Evolutionary conservation across 2,329 filamentous ascomycete genomes (phyloP).

Genomic region (Drechslerella coelobrocha): DNA sequence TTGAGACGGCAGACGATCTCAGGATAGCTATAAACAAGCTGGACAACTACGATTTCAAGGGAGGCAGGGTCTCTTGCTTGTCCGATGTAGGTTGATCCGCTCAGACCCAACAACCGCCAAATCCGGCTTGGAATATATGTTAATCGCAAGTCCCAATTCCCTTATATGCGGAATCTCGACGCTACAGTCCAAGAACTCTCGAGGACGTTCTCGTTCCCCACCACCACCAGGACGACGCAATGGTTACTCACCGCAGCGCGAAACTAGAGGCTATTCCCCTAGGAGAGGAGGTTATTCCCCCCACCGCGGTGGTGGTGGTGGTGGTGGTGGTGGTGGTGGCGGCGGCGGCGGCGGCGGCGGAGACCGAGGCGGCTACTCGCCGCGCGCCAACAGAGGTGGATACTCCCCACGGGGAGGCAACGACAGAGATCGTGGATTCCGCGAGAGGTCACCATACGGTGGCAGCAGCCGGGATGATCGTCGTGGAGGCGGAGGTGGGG

Average conservation of each 20-base stretch:
- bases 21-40: constrained; percentile 94
- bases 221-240: constrained; percentile 36
- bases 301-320: constrained; percentile 27
- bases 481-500: constrained; percentile 52
- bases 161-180: not conserved
- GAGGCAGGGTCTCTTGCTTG: constrained; percentile 80
- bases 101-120: constrained; percentile 20
- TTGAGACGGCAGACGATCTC: constrained; percentile 88
- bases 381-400: constrained; percentile 34
- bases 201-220: constrained; percentile 46
- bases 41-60: constrained; percentile 91
- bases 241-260: constrained; percentile 43
- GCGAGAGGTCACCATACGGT: constrained; percentile 52
- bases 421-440: constrained; percentile 53
- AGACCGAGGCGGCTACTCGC: constrained; percentile 31
- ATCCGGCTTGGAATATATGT: not conserved
- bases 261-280: constrained; percentile 5
- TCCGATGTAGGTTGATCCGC: constrained; percentile 73
- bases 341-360: constrained; percentile 17
- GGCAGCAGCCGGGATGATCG: constrained; percentile 50
- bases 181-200: constrained; percentile 39
- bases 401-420: constrained; percentile 50
- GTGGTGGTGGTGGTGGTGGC: constrained; percentile 8
- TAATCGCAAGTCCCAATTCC: constrained; percentile 12
- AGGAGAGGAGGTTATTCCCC: constrained; percentile 37